Evolutionary conservation across 192 early-diverging fungal species (phyloP).

Genomic region (Pilaira anomala): DNA sequence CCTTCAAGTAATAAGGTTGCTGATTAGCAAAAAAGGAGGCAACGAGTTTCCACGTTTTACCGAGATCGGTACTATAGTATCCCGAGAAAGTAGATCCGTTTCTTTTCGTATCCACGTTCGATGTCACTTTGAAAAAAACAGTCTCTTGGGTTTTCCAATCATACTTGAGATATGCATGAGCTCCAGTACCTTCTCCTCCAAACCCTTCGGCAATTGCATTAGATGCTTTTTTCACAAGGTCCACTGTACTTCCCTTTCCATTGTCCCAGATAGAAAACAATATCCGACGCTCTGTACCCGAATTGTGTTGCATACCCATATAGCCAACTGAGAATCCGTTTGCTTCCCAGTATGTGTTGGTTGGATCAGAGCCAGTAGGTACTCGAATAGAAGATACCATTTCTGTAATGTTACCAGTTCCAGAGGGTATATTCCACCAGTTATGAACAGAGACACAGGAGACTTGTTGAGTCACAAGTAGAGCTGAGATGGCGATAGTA

Average conservation of each 20-base stretch:
- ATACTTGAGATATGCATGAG: conserved; percentile 6
- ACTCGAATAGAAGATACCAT: conserved; percentile 10
- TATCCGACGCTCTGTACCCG: conserved; percentile 6
- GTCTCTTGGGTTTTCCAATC: conserved; percentile 13
- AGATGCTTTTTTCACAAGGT: background rate
- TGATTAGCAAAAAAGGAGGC: no score
- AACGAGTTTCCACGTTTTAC: no score
- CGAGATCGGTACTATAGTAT: no score
- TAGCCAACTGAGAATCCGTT: conserved; percentile 20
- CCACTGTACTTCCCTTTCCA: conserved; percentile 5
- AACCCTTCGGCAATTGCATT: background rate
- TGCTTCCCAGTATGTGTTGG: conserved; percentile 18
- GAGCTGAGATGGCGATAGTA: no score
- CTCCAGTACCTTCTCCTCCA: conserved; percentile 25
- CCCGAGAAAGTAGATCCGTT: no score
- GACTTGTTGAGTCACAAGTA: no score
- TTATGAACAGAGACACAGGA: conserved; percentile 7
- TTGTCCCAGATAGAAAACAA: conserved; percentile 23
- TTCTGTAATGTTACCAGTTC: conserved; percentile 1
- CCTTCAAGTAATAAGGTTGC: no score
- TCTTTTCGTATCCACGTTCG: background rate
- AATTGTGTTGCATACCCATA: conserved; percentile 25
- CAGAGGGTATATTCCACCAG: conserved; percentile 5
- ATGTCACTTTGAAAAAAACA: background rate
- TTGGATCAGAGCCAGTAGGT: conserved; percentile 17